Evolutionary conservation across 1,284 basidiomycete genomes (phyloP), one percentile per base, ranked within the genome.

Genomic region (Cutaneotrichosporon dermatis): DNA sequence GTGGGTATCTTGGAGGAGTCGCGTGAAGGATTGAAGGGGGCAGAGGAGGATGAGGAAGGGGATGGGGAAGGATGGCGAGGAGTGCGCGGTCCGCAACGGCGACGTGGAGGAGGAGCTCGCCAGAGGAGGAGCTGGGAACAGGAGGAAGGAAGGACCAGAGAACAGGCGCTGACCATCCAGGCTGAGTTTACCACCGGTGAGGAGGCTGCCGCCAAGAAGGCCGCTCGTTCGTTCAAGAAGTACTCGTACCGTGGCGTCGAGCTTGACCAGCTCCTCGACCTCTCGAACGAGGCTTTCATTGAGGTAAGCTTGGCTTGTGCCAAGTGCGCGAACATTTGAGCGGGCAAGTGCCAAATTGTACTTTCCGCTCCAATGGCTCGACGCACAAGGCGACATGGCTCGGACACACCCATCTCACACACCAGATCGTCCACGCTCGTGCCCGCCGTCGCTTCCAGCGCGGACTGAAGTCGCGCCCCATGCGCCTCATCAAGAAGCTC

Each of bases 401-500:
- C 25, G 25, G 25, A 25, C 43, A n/a, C 43, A 44, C 43, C 25
- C 43, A 44, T 8, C 43, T 16, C 44, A 25, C 35, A 45, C 11
- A 39, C 71, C 79, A 94, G 88, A 86, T 99, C 79, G 95, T 99
- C 69, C 95, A 98, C 80, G 92, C 95, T 69, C 94, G 96, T 80
- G 96, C 95, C 61, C 92, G 96, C 76, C 87, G 96, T 80, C 91
- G 94, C 81, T 99, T 99, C 88, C 89, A 93, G 81, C 91, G 96
- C 72, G 96, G 96, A 74, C 88, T 99, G 72, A 99, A 98, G 85
- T 90, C 94, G 82, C 88, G 89, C 80, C 95, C 96, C 55, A 90
- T 99, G 89, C 92, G 92, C 69, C 87, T 99, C 74, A 98, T 99
- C 81, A 99, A 99, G 86, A 98, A 99, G 82, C 85, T 99, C 70